phyloP scores from a whole-genome alignment of 169 alveolate species.

The Plasmodium vinckei region DNA sequence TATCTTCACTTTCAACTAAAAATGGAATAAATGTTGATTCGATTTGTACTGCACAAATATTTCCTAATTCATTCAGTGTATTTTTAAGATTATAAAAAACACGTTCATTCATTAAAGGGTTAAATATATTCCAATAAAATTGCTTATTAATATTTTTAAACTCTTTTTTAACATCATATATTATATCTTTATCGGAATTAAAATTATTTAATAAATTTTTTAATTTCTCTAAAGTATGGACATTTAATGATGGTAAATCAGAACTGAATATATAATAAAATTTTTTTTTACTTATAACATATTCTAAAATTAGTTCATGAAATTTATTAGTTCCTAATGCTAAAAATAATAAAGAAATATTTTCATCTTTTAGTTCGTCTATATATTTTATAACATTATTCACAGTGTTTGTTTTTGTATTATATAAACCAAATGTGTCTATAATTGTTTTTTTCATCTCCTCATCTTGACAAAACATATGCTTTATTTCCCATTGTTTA shows the following conservation, averaged over 20 bases:
- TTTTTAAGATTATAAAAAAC: conserved; percentile 55
- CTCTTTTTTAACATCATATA: conserved; percentile 64
- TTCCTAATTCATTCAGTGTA: conserved; percentile 37
- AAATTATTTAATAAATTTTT: conserved; percentile 31
- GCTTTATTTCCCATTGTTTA: conserved; percentile 45
- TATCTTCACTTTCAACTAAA: conserved; percentile 42
- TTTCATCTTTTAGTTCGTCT: conserved; percentile 23
- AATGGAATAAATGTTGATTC: conserved; percentile 70
- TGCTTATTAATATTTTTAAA: conserved; percentile 48
- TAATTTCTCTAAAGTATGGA: conserved; percentile 20
- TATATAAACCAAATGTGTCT: conserved; percentile 31
- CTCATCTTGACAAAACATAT: conserved; percentile 53
- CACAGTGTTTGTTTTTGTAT: conserved; percentile 26
- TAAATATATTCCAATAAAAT: conserved; percentile 70
- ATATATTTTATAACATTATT: conserved; percentile 28
- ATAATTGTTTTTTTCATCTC: conserved; percentile 30
- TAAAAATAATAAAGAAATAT: conserved; percentile 53
- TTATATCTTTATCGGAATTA: conserved; percentile 13
- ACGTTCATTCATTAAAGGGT: conserved; percentile 44
- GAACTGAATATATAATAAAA: conserved; percentile 49
- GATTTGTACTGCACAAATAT: conserved; percentile 39
- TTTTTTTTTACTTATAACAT: conserved; percentile 54
- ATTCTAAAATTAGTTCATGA: conserved; percentile 42
- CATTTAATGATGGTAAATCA: conserved; percentile 33
- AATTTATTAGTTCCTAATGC: conserved; percentile 40